Conservation (phyloP, 2,329 filamentous ascomycete genomes). For the Neonectria punicea region DNA sequence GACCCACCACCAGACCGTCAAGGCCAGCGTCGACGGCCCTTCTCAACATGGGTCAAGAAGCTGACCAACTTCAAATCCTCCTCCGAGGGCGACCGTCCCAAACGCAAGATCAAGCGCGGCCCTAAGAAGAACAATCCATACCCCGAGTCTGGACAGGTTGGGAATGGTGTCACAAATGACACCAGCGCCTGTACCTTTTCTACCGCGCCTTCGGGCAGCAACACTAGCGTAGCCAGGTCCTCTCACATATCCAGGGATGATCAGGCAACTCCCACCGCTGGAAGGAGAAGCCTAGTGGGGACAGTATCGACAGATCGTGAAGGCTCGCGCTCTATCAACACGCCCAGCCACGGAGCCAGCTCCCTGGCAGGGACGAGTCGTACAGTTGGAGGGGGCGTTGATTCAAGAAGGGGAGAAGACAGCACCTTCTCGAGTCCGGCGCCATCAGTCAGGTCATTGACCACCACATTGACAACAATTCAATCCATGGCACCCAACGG, state of each 20-base stretch:
- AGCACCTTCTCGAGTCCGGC: slow-evolving; percentile 86
- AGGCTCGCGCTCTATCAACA: slow-evolving; percentile 76
- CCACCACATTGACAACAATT: slow-evolving; percentile 86
- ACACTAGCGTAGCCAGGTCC: slow-evolving; percentile 68
- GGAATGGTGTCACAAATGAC: slow-evolving; percentile 45
- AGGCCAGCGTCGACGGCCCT: slow-evolving; percentile 79
- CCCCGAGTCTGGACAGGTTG: slow-evolving; percentile 76
- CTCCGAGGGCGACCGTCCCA: slow-evolving; percentile 65
- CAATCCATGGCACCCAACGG: slow-evolving; percentile 76
- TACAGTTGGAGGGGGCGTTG: slow-evolving; percentile 73
- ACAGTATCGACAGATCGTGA: slow-evolving; percentile 88
- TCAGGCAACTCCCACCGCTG: slow-evolving; percentile 65
- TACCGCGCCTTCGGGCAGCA: slow-evolving; percentile 65
- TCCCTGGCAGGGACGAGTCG: slow-evolving; percentile 78
- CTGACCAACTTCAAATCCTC: slow-evolving; percentile 86
- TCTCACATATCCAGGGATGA: slow-evolving; percentile 70
- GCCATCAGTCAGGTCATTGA: slow-evolving; percentile 81
- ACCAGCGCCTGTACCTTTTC: slow-evolving; percentile 66
- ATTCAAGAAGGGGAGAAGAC: slow-evolving; percentile 75
- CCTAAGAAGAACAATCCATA: slow-evolving; percentile 90
- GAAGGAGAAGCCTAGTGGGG: slow-evolving; percentile 78
- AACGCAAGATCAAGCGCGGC: slow-evolving; percentile 63
- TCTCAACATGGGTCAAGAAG: slow-evolving; percentile 94
- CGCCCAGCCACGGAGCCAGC: slow-evolving; percentile 76
- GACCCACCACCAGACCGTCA: slow-evolving; percentile 68